phyloP scores from a whole-genome alignment of 2,329 filamentous ascomycete species.

The Chrysosporium keratinophilum region DNA sequence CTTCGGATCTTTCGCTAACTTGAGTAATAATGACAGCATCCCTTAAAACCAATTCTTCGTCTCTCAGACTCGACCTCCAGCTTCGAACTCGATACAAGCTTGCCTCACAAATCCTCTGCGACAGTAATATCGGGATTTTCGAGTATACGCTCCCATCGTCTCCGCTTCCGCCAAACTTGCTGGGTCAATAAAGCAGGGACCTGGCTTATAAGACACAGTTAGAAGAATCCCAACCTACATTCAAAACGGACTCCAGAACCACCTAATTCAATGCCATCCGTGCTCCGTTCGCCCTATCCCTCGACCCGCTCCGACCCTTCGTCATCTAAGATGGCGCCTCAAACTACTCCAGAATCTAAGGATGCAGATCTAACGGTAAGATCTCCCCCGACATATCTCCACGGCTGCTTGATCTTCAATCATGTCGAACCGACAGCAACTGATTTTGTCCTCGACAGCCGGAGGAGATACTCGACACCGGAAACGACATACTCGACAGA shows the following conservation, averaged over 20 bases:
- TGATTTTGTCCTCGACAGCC: slow-evolving; percentile 23
- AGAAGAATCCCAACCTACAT: not conserved
- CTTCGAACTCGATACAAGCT: not conserved
- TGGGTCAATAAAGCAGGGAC: not conserved
- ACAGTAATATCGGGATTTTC: not conserved
- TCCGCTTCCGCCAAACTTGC: not conserved
- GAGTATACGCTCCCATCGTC: not conserved
- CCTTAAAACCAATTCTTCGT: not conserved
- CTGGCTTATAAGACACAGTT: not conserved
- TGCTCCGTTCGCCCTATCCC: slow-evolving; percentile 12
- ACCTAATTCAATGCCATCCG: slow-evolving; percentile 15
- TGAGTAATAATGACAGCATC: not conserved
- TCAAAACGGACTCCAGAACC: not conserved
- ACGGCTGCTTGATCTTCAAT: not conserved
- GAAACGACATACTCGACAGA: slow-evolving; percentile 67
- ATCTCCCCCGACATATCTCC: not conserved
- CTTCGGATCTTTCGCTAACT: not conserved
- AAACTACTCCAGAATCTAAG: not conserved
- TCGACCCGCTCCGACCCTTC: slow-evolving; percentile 13
- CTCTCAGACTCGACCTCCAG: not conserved
- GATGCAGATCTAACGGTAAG: slow-evolving; percentile 7
- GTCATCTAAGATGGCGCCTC: slow-evolving; percentile 16
- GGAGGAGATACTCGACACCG: slow-evolving; percentile 48
- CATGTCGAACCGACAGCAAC: not conserved
- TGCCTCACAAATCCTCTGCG: not conserved